Evolutionary conservation across 192 early-diverging fungal species (phyloP), one percentile per base, ranked within the genome.

Genomic region (Backusella westeae): DNA sequence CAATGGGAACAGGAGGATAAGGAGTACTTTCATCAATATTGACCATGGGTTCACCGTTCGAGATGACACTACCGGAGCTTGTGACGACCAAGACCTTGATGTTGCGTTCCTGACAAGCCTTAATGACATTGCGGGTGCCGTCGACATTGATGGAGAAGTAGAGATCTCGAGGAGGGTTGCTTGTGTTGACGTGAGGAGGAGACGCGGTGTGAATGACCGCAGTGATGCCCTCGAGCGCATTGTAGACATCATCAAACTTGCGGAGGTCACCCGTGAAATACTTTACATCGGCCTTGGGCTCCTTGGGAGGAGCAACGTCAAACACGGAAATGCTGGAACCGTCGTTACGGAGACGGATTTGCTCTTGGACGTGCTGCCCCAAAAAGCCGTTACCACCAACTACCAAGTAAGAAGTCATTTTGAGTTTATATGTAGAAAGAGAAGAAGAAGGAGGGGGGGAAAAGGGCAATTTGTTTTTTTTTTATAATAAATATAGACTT

Each of bases 361-460:
- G 87, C 1, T 90, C 80, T 65, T 94, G 90, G 29, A 97, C 91
- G 72, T 89, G 87, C 10, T 91, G 85, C 39, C 95, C 96, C 29
- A 97, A 89, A 82, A 97, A 97, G 7, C 95, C 94, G 77, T 95
- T 91, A 69, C 96, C 94, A 49, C 96, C 95, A 67, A 95, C 92
- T 36, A 96, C 89, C 0, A 96, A 83, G 71, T 90, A 93, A 17
- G 73, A 71, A 23, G 79, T 39, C 75, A 77, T 76, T n/a, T 32
- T 23, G 10, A 3, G 1, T 23, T 65, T 19, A 19, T 26, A 2
- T 4, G 3, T 8, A 19, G 26, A 6, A 70, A 70, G 68, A 19
- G 67, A 52, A 70, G 23, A 56, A 69, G 19, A 26, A 69, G 19
- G 53, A 26, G 23, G 23, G 36, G 12, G 10, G 72, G 46, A 17